Evolutionary conservation across 192 early-diverging fungal genomes (phyloP), one percentile per base, ranked within the genome.

Genomic region (Coemansia biformis): DNA sequence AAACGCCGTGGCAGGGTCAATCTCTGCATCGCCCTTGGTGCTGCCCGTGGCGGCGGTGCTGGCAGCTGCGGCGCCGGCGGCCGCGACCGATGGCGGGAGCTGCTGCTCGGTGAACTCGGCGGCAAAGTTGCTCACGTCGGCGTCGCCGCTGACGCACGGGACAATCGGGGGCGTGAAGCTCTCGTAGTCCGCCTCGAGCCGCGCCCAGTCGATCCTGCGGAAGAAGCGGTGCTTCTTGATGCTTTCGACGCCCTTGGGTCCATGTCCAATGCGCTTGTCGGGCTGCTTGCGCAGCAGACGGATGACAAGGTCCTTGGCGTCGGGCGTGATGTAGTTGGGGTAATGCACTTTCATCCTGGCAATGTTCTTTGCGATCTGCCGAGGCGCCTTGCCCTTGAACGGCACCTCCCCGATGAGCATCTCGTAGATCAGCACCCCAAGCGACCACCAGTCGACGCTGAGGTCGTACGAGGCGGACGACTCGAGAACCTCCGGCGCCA

Each of bases 381-480:
- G 85, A 23, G 84, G 83, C 42, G 87, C 84, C 55, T 66, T 77
- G 28, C 87, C 87, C 17, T 79, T 81, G 73, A 94, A 97, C 9
- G 88, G 84, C 17, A 85, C 83, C 30, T 69, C 63, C 14, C 93
- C 90, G 1, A 86, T 92, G 34, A 96, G 66, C 92, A 96, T 94
- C 50, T 92, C 88, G 57, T 81, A 96, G 48, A 94, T 63, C 63
- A 98, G 78, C 22, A 94, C 78, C 21, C 92, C 92, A 53, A 93
- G 72, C 23, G 81, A 82, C 93, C 93, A 97, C 76, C 85, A 93
- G 69, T 97, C 93, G 4, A 93, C 88, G 43, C 81, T 80, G 5
- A 77, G 72, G 35, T 85, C 86, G 47, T 88, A 88, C 6, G 77
- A 70, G 8, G 49, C 52, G 4, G 61, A 50, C 3, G 57, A 47